Conservation (phyloP, 176 grass and related monocot species). For the Sorghum bicolor region DNA sequence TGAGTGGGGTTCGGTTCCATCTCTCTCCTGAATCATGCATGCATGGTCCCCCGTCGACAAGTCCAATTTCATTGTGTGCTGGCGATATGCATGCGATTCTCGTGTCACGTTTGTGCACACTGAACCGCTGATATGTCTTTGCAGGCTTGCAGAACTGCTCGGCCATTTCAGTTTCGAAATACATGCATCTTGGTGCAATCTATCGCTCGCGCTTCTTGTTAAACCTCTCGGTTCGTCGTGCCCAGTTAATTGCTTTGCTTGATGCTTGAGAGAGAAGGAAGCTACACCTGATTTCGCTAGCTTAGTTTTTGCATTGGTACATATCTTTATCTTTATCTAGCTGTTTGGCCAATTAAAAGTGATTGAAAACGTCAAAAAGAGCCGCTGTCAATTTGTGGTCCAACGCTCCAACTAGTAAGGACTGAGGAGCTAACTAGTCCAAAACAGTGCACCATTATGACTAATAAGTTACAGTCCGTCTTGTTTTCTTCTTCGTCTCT, state of each 20-base stretch:
- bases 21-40: not conserved
- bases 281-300: not conserved
- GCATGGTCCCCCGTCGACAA: not conserved
- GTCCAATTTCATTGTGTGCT: no score
- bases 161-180: not conserved
- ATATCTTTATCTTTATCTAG: not conserved
- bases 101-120: not conserved
- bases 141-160: not conserved
- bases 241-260: not conserved
- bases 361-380: not conserved
- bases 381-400: conserved; percentile 2
- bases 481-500: not conserved
- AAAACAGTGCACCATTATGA: not conserved
- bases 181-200: not conserved
- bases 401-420: not conserved
- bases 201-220: not conserved
- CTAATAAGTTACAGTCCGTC: not conserved
- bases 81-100: not conserved
- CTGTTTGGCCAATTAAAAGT: not conserved
- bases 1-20: conserved; percentile 50
- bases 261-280: not conserved
- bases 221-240: not conserved
- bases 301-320: not conserved
- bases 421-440: not conserved
- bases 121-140: not conserved